Evolutionary conservation across 768 basidiomycete genomes (phyloP).

Genomic region (Psilocybe azurescens): DNA sequence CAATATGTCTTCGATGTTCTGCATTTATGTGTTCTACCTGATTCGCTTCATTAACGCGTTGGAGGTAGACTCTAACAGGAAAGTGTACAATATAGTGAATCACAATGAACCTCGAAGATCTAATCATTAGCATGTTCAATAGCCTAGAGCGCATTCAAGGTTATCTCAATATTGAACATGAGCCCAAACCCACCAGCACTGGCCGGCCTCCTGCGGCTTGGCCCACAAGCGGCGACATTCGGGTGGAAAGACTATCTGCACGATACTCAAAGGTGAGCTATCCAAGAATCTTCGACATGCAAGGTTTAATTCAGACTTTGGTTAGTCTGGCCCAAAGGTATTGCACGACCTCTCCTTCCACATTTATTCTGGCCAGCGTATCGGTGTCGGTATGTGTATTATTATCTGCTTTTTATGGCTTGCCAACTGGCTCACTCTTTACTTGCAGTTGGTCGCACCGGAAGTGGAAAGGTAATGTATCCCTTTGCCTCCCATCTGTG

Average conservation of each 20-base stretch:
- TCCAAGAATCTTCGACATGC: not conserved
- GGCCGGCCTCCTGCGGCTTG: conserved; percentile 71
- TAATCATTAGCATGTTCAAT: not conserved
- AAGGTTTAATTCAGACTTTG: no score
- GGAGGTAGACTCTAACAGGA: conserved; percentile 44
- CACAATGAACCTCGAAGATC: not conserved
- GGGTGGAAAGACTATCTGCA: conserved; percentile 59
- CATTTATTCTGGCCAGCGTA: conserved; percentile 58
- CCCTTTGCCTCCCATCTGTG: not conserved
- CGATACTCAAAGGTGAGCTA: conserved; percentile 46
- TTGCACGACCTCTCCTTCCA: conserved; percentile 59
- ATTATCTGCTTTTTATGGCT: not conserved
- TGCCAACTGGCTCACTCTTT: not conserved
- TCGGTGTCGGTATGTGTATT: conserved; percentile 48
- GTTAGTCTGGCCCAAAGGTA: conserved; percentile 48
- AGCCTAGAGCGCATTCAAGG: conserved; percentile 71
- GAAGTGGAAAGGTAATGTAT: conserved; percentile 26
- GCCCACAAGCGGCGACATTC: conserved; percentile 66
- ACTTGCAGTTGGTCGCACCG: conserved; percentile 27
- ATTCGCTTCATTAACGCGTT: conserved; percentile 48
- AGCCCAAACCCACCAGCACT: conserved; percentile 42
- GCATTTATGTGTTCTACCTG: conserved; percentile 56
- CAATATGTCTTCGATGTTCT: conserved; percentile 65
- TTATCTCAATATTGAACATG: conserved; percentile 64
- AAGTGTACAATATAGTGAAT: not conserved